Conservation (phyloP, 2,329 filamentous ascomycete genomes). For the Purpureocillium lavendulum region DNA sequence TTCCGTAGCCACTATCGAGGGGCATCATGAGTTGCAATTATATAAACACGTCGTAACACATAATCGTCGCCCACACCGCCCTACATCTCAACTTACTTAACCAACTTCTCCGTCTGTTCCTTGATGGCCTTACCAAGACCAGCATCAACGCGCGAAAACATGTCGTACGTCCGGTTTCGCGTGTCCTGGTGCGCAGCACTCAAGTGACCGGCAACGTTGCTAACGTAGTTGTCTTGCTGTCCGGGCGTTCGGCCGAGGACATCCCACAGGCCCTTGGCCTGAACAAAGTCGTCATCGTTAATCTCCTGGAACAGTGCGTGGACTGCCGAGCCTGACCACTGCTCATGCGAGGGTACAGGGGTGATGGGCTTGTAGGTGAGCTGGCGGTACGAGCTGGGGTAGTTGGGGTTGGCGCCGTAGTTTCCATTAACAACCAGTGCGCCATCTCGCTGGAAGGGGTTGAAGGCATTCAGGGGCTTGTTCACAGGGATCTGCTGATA, state of each 20-base stretch:
- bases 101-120: constrained; percentile 41
- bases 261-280: constrained; percentile 39
- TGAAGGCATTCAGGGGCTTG: constrained; percentile 44
- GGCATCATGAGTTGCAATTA: no score
- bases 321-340: constrained; percentile 37
- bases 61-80: not conserved
- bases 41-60: no score
- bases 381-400: constrained; percentile 40
- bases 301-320: constrained; percentile 35
- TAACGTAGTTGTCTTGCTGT: constrained; percentile 53
- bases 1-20: no score
- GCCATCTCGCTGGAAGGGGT: constrained; percentile 68
- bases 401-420: constrained; percentile 52
- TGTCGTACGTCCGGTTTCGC: constrained; percentile 49
- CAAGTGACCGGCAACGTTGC: constrained; percentile 51
- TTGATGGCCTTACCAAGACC: constrained; percentile 44
- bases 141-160: constrained; percentile 49
- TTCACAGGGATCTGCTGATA: constrained; percentile 59
- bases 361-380: constrained; percentile 34
- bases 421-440: constrained; percentile 60
- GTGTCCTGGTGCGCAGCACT: constrained; percentile 43
- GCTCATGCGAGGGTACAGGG: constrained; percentile 33
- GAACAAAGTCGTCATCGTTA: constrained; percentile 40
- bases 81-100: constrained; percentile 7
- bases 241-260: constrained; percentile 38